Evolutionary conservation across 345 rosid genomes (phyloP).

Genomic region (Diplotaxis tenuifolia): DNA sequence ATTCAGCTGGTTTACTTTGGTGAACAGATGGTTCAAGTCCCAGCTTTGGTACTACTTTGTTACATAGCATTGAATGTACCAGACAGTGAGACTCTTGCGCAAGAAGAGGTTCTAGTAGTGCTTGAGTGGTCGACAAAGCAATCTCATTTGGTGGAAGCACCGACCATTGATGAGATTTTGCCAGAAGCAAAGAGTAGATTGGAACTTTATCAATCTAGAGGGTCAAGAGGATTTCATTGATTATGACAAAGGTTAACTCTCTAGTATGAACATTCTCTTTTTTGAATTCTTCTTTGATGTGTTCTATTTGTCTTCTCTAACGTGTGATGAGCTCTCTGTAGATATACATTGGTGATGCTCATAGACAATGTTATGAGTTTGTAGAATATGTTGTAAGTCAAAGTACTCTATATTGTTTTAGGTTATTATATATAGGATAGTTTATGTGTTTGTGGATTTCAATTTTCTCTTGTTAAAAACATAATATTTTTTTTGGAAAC

Average conservation of each 20-base stretch:
- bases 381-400: constrained; percentile 30
- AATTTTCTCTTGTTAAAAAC: too few species aligned
- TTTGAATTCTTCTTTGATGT: not conserved
- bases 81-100: constrained; percentile 60
- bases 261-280: constrained; percentile 19
- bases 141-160: constrained; percentile 52
- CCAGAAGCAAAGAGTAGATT: constrained; percentile 68
- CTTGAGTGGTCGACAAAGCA: constrained; percentile 78
- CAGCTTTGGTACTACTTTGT: constrained; percentile 54
- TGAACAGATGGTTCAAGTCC: constrained; percentile 62
- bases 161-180: constrained; percentile 43
- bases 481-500: too few species aligned
- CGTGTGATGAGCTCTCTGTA: constrained; percentile 15
- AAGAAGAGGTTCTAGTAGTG: constrained; percentile 68
- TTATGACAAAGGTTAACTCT: not conserved
- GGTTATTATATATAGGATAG: not conserved
- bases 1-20: constrained; percentile 62
- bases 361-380: constrained; percentile 25
- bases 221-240: constrained; percentile 57
- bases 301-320: constrained; percentile 7
- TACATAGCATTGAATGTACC: constrained; percentile 50
- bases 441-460: too few species aligned
- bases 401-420: not conserved
- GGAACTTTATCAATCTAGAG: constrained; percentile 78
- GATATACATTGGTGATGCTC: constrained; percentile 28